These are phyloP conservation scores for Lathyrus sativus DNA, from an alignment of 306 rosid genomes.

Conservation along the genomic window DNA sequence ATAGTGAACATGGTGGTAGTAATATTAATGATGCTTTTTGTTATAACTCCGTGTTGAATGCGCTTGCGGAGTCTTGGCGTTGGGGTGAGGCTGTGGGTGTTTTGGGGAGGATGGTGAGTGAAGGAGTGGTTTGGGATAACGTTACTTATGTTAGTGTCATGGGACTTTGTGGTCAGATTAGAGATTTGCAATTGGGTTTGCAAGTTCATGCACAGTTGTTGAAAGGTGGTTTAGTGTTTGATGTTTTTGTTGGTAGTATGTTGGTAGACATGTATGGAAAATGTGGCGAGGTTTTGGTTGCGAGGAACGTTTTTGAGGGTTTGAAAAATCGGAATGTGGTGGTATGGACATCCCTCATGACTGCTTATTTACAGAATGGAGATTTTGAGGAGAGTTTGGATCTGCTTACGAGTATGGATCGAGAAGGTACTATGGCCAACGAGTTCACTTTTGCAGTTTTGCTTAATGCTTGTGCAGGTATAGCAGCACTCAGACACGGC, in stretches of 20 bases:
- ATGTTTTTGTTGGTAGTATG: conserved; percentile 54
- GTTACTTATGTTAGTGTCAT: conserved; percentile 54
- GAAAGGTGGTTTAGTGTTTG: conserved; percentile 41
- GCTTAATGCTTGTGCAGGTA: conserved; percentile 65
- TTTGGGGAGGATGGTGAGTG: conserved; percentile 49
- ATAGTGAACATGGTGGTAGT: conserved; percentile 29
- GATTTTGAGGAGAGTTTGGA: conserved; percentile 61
- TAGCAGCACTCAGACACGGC: conserved; percentile 59
- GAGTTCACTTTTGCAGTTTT: conserved; percentile 58
- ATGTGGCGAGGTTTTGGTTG: conserved; percentile 51
- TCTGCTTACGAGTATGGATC: conserved; percentile 50
- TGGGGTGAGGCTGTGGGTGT: conserved; percentile 45
- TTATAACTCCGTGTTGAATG: conserved; percentile 56
- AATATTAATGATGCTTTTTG: conserved; percentile 40
- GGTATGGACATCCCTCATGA: conserved; percentile 67
- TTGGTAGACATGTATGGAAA: conserved; percentile 74
- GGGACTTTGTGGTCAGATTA: conserved; percentile 58
- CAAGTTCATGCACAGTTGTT: conserved; percentile 55
- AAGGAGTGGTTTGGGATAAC: conserved; percentile 54
- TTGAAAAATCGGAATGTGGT: conserved; percentile 52
- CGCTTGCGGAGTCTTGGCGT: conserved; percentile 49
- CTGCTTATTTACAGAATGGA: conserved; percentile 60
- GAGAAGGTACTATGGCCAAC: conserved; percentile 49
- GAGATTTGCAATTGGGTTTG: conserved; percentile 56
- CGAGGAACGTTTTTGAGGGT: conserved; percentile 49